A percentile compares a stretch with the other conserved stretches of the same genome.
Evolutionary conservation across 345 rosid genomes (phyloP).

Genomic region (Stellera chamaejasme): DNA sequence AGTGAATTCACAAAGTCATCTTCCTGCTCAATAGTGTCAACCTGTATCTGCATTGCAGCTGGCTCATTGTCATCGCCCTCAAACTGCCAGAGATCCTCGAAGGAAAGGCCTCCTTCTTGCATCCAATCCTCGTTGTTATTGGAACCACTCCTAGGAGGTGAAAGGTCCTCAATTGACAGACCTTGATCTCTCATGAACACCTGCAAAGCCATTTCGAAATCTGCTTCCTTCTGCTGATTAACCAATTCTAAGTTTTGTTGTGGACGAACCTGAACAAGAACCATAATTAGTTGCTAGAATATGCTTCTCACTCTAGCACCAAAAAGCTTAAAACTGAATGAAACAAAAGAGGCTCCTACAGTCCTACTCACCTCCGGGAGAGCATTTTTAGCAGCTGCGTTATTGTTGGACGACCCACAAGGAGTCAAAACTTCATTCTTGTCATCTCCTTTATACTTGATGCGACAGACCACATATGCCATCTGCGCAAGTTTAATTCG

Average conservation of each 20-base stretch:
- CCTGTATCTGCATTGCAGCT: too few relatives aligned
- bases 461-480: slow-evolving; percentile 1
- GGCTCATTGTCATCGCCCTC: neutral
- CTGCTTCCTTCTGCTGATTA: neutral
- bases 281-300: neutral
- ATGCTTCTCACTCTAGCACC: neutral
- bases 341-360: neutral
- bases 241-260: too few relatives aligned
- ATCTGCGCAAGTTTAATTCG: slow-evolving; percentile 6
- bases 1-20: slow-evolving; percentile 5
- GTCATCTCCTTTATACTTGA: slow-evolving; percentile 1
- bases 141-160: neutral
- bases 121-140: neutral
- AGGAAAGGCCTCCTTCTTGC: slow-evolving; percentile 2
- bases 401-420: slow-evolving; percentile 1
- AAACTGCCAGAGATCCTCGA: neutral
- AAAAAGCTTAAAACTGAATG: neutral
- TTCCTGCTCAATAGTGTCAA: neutral
- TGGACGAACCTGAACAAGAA: slow-evolving; percentile 8
- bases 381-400: neutral
- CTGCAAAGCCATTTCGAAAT: neutral
- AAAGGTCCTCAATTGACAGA: neutral
- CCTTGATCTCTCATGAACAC: neutral
- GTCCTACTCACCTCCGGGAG: slow-evolving; percentile 1
- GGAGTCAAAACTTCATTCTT: neutral